Evolutionary conservation across 1,284 basidiomycete species (phyloP).

Genomic region (Austropuccinia psidii): DNA sequence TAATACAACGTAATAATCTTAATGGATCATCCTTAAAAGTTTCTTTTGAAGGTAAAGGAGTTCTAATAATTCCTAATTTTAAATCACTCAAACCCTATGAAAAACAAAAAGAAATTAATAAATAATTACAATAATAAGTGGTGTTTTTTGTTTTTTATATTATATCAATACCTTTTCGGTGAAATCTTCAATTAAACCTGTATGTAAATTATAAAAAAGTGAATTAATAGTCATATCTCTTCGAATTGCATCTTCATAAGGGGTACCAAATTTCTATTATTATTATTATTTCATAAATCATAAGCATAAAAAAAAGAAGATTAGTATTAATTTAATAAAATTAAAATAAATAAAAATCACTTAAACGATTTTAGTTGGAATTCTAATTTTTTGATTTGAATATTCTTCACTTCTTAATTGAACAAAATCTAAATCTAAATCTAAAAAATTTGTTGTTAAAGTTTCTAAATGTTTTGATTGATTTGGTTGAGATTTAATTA

Average conservation of each 20-base stretch:
- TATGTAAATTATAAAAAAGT: constrained; percentile 92
- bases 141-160: background rate
- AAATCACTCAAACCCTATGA: constrained; percentile 74
- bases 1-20: constrained; percentile 76
- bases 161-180: constrained; percentile 60
- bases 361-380: constrained; percentile 67
- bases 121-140: background rate
- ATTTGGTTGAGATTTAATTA: constrained; percentile 88
- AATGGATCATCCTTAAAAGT: constrained; percentile 94
- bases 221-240: constrained; percentile 95
- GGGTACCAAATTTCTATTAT: constrained; percentile 76
- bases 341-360: background rate
- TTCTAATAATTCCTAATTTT: constrained; percentile 69
- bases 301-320: constrained; percentile 15
- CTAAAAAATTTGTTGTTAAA: constrained; percentile 76
- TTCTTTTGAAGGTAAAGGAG: constrained; percentile 73
- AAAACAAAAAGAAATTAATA: background rate
- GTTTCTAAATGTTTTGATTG: constrained; percentile 99
- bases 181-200: constrained; percentile 76
- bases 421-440: constrained; percentile 84
- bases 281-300: background rate
- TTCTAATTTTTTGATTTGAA: constrained; percentile 79
- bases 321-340: background rate
- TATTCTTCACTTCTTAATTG: constrained; percentile 74
- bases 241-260: constrained; percentile 78